Evolutionary conservation across 768 basidiomycete species (phyloP).

Genomic region (Auricularia sp.): DNA sequence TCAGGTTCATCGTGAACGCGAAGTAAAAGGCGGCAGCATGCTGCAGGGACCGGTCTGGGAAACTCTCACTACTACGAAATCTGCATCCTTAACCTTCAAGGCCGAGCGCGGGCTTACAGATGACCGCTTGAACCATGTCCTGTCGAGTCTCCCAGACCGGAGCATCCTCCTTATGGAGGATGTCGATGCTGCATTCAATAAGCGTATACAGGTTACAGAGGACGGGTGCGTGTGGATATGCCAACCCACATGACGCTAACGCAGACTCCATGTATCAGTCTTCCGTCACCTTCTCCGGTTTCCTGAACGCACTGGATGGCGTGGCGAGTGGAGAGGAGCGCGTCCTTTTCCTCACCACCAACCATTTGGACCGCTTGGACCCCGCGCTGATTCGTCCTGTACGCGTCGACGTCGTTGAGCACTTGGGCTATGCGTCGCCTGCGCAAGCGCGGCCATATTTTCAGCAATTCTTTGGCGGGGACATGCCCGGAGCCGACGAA

Average conservation of each 20-base stretch:
- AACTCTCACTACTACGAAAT: conserved; percentile 91
- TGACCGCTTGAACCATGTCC: conserved; percentile 88
- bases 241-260: background rate
- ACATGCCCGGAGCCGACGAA: conserved; percentile 36
- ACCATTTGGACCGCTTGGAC: conserved; percentile 82
- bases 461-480: conserved; percentile 63
- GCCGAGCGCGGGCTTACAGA: conserved; percentile 94
- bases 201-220: conserved; percentile 86
- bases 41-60: conserved; percentile 87
- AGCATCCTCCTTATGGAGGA: conserved; percentile 94
- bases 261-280: conserved; percentile 35
- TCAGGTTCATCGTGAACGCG: conserved; percentile 89
- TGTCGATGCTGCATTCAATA: conserved; percentile 93
- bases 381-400: conserved; percentile 93
- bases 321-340: conserved; percentile 96
- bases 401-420: conserved; percentile 76
- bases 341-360: conserved; percentile 99
- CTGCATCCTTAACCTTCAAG: conserved; percentile 73
- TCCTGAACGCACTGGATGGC: conserved; percentile 89
- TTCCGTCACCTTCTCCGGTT: conserved; percentile 94
- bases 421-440: conserved; percentile 81
- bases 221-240: background rate
- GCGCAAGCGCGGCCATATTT: conserved; percentile 72
- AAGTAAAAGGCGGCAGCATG: conserved; percentile 67
- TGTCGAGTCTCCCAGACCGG: conserved; percentile 87